A percentile compares a stretch with the other conserved stretches of the same genome.
Conservation (phyloP, 75 land plant species). For the Picea sitchensis region DNA sequence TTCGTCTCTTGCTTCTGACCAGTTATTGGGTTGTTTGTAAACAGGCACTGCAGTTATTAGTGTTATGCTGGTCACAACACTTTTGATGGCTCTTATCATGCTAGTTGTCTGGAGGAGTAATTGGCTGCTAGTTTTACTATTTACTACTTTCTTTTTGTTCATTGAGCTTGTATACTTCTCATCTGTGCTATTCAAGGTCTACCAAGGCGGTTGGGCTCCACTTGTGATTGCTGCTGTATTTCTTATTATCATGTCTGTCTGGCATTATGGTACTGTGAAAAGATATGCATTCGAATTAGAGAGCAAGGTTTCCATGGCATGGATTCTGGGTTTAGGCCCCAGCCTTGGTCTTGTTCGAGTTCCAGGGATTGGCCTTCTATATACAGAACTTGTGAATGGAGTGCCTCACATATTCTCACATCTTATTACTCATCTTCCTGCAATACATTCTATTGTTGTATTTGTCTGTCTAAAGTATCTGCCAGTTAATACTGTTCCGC, state of each 20-base stretch:
- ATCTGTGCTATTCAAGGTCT: slow-evolving; percentile 66
- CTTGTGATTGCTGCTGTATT: slow-evolving; percentile 60
- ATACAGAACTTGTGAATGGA: slow-evolving; percentile 85
- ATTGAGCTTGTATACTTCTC: slow-evolving; percentile 71
- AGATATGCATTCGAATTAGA: slow-evolving; percentile 79
- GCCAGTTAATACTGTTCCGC: slow-evolving; percentile 41
- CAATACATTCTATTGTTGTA: slow-evolving; percentile 58
- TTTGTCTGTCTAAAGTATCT: slow-evolving; percentile 50
- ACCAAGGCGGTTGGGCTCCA: slow-evolving; percentile 90
- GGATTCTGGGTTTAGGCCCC: slow-evolving; percentile 74
- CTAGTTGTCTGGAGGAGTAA: slow-evolving; percentile 34
- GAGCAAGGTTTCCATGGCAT: slow-evolving; percentile 78
- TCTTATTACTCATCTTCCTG: slow-evolving; percentile 87
- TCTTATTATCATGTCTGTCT: slow-evolving; percentile 68
- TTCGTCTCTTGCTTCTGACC: background rate
- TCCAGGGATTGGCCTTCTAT: slow-evolving; percentile 79
- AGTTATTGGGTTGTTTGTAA: background rate
- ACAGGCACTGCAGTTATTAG: slow-evolving; percentile 34
- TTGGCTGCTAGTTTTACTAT: slow-evolving; percentile 34
- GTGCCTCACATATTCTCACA: slow-evolving; percentile 85
- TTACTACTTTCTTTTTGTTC: slow-evolving; percentile 62
- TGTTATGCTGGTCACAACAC: slow-evolving; percentile 74
- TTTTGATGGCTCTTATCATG: slow-evolving; percentile 33
- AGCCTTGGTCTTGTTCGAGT: slow-evolving; percentile 86
- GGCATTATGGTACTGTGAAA: slow-evolving; percentile 82